A percentile compares a stretch with the other conserved stretches of the same genome.
These are phyloP conservation scores for Phytophthora macrochlamydospora DNA, from an alignment of 352 stramenopile species.

Conservation along the genomic window DNA sequence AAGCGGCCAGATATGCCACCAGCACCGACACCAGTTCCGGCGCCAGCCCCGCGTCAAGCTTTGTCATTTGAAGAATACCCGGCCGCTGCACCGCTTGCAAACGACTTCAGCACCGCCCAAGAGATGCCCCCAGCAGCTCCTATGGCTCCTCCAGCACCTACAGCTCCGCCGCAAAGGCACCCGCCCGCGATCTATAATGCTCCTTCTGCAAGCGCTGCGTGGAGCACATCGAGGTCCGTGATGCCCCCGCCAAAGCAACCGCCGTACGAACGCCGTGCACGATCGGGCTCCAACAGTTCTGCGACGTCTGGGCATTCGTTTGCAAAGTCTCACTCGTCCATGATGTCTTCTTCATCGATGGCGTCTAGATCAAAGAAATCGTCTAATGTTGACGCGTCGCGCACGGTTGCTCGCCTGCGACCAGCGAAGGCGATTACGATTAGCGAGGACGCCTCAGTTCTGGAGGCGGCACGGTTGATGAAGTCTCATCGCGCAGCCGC, in stretches of 20 bases:
- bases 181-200: constrained; percentile 46
- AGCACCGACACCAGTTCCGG: neutral
- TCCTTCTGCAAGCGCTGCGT: constrained; percentile 26
- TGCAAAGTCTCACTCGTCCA: constrained; percentile 75
- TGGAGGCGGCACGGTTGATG: constrained; percentile 91
- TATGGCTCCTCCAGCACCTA: constrained; percentile 12
- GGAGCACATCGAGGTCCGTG: constrained; percentile 25
- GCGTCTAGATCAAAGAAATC: constrained; percentile 56
- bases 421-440: constrained; percentile 92
- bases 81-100: constrained; percentile 11
- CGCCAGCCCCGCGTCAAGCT: neutral
- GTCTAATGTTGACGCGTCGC: constrained; percentile 52
- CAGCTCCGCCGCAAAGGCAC: constrained; percentile 20
- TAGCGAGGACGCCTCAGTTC: constrained; percentile 73
- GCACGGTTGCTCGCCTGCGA: constrained; percentile 78
- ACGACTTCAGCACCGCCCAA: constrained; percentile 15
- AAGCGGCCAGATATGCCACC: constrained; percentile 15
- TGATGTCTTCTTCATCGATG: constrained; percentile 80
- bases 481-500: constrained; percentile 91
- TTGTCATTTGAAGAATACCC: constrained; percentile 29
- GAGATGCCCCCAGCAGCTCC: constrained; percentile 4
- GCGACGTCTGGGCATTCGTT: constrained; percentile 81
- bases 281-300: constrained; percentile 77
- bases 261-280: constrained; percentile 46
- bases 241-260: constrained; percentile 31